Conservation (phyloP, 2,329 filamentous ascomycete species). For the Penicillium rolfsii region DNA sequence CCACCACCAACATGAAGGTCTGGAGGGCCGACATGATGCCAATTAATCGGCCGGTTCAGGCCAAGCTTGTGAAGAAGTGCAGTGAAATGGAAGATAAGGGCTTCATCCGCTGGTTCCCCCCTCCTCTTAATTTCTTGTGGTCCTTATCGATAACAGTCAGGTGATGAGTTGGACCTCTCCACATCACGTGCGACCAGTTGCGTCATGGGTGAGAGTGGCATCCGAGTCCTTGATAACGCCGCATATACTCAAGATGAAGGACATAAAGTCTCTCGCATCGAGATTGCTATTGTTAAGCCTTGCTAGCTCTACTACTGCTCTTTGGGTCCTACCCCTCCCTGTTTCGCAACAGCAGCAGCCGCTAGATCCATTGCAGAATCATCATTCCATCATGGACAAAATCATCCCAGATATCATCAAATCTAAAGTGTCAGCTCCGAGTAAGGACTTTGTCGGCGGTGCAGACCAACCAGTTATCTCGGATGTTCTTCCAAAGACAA, state of each 20-base stretch:
- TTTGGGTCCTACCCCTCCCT: conserved; percentile 17
- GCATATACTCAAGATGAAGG: conserved; percentile 24
- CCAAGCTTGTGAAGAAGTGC: conserved; percentile 11
- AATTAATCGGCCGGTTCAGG: conserved; percentile 20
- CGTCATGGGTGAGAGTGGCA: conserved; percentile 26
- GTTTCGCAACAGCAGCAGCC: conserved; percentile 16
- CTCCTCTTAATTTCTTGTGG: conserved; percentile 31
- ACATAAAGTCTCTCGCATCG: conserved; percentile 11
- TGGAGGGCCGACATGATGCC: conserved; percentile 53
- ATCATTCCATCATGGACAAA: conserved; percentile 32
- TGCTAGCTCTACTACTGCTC: conserved; percentile 15
- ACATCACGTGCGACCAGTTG: conserved; percentile 30
- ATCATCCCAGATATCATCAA: conserved; percentile 29
- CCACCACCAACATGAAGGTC: conserved; percentile 53
- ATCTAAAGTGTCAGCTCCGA: conserved; percentile 23
- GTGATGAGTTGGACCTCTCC: conserved; percentile 24
- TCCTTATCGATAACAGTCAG: conserved; percentile 42
- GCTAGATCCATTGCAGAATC: conserved; percentile 24
- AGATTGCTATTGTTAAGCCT: conserved; percentile 19
- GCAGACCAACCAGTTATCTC: conserved; percentile 67
- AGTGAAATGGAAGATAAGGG: conserved; percentile 15
- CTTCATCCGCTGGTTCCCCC: background rate
- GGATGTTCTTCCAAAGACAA: conserved; percentile 80
- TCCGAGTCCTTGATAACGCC: conserved; percentile 9
- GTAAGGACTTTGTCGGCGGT: conserved; percentile 30